Base-by-base conservation (phyloP, 768 basidiomycete species). In the Mycena latifolia region DNA sequence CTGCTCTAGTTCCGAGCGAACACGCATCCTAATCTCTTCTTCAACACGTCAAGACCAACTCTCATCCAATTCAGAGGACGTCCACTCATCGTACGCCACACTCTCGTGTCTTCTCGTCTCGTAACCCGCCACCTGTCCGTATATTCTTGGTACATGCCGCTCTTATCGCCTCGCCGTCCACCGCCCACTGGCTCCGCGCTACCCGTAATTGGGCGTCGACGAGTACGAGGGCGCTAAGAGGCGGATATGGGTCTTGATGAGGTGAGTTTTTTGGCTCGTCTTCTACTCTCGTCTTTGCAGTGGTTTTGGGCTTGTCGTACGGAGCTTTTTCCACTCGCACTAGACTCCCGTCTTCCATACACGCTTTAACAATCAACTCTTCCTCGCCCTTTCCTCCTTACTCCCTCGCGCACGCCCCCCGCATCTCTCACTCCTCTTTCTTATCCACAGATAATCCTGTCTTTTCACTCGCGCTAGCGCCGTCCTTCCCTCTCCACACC, bases 191-290 rank as follows among this genome's bases (percentile, higher is more conserved):
- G 31, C 33, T 27, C 25, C 50, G 14, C 29, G 8, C 9, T 37
- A 37, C 9, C 8, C 37, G 37, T 37, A 37, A 8, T 14, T 7
- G 37, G 37, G 15, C 31, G 50, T 52, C 28, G 29, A 47, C 46
- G 46, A 10, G 50, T n/a, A n/a, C n/a, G n/a, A n/a, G n/a, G n/a
- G n/a, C n/a, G n/a, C n/a, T n/a, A n/a, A n/a, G n/a, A n/a, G 50
- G 50, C 29, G 50, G 31, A 52, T 52, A 52, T 31, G n/a, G 50
- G 33, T 52, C 50, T 53, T 35, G 52, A 53, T 53, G 52, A 53
- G 52, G 52, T 53, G 52, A 53, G 35, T 31, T 53, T 53, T 53
- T 53, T 53, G 52, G 52, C 52, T 53, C 52, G 52, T 53, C 52
- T 53, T 53, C 35, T 53, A 8, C 52, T 27, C 35, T 53, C 22